Conservation (phyloP, 768 basidiomycete species). For the Hygrophorus russula region DNA sequence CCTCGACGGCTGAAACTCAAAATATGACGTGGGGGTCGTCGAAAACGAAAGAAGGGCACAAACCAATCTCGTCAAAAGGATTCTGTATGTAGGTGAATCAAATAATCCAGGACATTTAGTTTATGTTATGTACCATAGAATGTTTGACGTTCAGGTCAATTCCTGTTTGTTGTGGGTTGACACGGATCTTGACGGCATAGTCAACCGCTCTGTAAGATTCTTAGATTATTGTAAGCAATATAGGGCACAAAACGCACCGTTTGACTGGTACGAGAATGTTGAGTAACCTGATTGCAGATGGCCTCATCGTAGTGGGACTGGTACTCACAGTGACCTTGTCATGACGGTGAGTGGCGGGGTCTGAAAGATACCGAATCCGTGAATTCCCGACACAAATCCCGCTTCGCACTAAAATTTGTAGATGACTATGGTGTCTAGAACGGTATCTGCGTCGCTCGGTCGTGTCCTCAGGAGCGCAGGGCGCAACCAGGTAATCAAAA, state of each 20-base stretch:
- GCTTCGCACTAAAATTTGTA: slow-evolving; percentile 18
- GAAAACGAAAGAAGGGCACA: slow-evolving; percentile 6
- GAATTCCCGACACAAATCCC: slow-evolving; percentile 19
- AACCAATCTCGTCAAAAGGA: slow-evolving; percentile 98
- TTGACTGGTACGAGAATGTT: slow-evolving; percentile 94
- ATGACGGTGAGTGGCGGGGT: too few species aligned
- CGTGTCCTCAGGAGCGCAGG: slow-evolving; percentile 30
- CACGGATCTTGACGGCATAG: slow-evolving; percentile 97
- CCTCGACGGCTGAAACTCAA: slow-evolving; percentile 70
- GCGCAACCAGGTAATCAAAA: slow-evolving; percentile 24
- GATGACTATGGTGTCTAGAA: slow-evolving; percentile 25
- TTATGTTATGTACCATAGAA: slow-evolving; percentile 70
- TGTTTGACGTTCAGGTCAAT: slow-evolving; percentile 98
- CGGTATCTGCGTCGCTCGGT: slow-evolving; percentile 22
- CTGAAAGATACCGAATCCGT: slow-evolving; percentile 15
- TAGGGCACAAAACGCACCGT: slow-evolving; percentile 35
- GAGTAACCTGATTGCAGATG: slow-evolving; percentile 58
- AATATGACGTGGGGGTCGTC: background rate
- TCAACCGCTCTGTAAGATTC: slow-evolving; percentile 63
- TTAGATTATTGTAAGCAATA: background rate
- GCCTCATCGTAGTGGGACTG: slow-evolving; percentile 45
- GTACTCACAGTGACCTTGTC: too few species aligned
- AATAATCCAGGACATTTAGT: background rate
- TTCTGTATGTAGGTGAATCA: slow-evolving; percentile 41
- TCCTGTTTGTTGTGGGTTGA: slow-evolving; percentile 90